A percentile compares a stretch with the other conserved stretches of the same genome.
phyloP scores from a whole-genome alignment of 768 basidiomycete genomes.

The Leucocoprinus birnbaumii region DNA sequence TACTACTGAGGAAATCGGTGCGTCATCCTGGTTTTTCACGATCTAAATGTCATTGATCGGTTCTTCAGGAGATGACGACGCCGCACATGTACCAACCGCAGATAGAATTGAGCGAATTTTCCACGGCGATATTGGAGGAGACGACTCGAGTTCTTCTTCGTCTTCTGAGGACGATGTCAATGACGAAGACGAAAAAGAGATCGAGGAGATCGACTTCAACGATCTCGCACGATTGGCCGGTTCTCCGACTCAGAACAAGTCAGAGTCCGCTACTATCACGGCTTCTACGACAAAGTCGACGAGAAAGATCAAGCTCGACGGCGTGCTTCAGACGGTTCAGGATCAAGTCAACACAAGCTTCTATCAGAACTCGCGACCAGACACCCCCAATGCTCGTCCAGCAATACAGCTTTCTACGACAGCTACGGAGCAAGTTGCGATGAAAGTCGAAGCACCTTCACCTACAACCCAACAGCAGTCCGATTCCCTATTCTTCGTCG shows the following conservation, averaged over 20 bases:
- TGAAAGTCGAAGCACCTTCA: not conserved
- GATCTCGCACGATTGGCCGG: constrained; percentile 53
- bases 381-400: no score
- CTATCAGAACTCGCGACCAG: not conserved
- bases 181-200: constrained; percentile 31
- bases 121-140: constrained; percentile 27
- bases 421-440: constrained; percentile 8
- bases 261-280: not conserved
- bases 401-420: no score
- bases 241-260: constrained; percentile 14
- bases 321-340: constrained; percentile 22
- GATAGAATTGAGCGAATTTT: constrained; percentile 66
- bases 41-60: not conserved
- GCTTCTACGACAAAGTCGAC: constrained; percentile 7
- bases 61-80: constrained; percentile 47
- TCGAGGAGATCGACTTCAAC: constrained; percentile 66
- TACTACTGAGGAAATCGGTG: constrained; percentile 48
- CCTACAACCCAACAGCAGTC: not conserved
- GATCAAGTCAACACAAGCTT: not conserved
- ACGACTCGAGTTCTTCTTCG: constrained; percentile 13
- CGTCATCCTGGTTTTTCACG: constrained; percentile 19
- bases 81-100: constrained; percentile 66
- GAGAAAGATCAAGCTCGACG: constrained; percentile 9
- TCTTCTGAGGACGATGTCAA: constrained; percentile 29
- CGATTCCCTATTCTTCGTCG: constrained; percentile 12